Base-by-base conservation (phyloP, 371 early-diverging fungal species). In the Dichotomocladium elegans region DNA sequence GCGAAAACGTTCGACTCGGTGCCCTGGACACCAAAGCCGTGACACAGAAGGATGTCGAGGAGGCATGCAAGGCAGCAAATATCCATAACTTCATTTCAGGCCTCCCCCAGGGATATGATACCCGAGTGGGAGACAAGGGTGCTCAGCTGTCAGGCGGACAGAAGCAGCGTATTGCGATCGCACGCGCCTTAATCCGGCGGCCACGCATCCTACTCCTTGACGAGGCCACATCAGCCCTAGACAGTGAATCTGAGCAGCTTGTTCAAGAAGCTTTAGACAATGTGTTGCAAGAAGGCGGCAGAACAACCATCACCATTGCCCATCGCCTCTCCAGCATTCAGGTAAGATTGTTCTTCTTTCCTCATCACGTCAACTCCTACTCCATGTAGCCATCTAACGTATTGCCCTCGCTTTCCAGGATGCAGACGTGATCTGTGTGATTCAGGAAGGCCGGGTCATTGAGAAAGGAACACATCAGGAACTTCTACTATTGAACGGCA, bases 181-280 rank as follows among this genome's bases (percentile, higher is more conserved):
- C 88, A 8, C 74, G 90, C 45, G 84, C 84, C 2, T 22, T 84
- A 55, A 81, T 97, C 60, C 83, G 88, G 40, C 81, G 93, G 53
- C 94, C 94, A 22, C 78, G 72, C 47, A 80, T 97, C 9, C 71
- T 97, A 43, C 69, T 98, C 26, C 70, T 98, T 34, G 99, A 99
- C 61, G 99, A 99, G 61, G 95, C 98, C 0, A 98, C 99, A 3
- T 88, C 90, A 4, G 94, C 95, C 0, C 61, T 96, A 44, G 95
- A 95, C 65, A 82, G 88, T 19, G 83, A 89, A 57, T 84, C 87
- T 29, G 98, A 99, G 66, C 80, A 80, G 52, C 66, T 89, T n/a
- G 90, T 98, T 8, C 92, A 96, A 59, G 79, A 77, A 40, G 95
- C 93, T 1, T 68, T 97, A 40, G 88, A 90, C 57, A 66, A 60